Evolutionary conservation across 2,329 filamentous ascomycete genomes (phyloP).

Genomic region (Fusarium sublunatum): DNA sequence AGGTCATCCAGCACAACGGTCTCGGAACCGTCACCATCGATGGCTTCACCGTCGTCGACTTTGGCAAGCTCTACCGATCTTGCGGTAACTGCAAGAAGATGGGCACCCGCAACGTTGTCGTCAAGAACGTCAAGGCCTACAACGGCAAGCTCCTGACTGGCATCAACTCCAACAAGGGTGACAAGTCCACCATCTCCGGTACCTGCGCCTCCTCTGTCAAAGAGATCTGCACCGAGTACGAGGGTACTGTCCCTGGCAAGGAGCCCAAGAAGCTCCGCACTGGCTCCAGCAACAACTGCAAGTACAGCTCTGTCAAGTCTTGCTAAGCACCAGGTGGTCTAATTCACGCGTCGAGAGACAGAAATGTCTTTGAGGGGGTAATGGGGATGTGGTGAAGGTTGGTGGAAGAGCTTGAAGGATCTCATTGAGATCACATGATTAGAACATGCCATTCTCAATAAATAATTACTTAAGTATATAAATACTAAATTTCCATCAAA

Average conservation of each 20-base stretch:
- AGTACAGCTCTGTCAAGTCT: constrained; percentile 38
- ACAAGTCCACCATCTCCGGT: constrained; percentile 33
- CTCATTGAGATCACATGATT: too few species aligned
- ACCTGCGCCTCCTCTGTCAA: constrained; percentile 39
- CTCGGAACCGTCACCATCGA: constrained; percentile 42
- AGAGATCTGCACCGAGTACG: constrained; percentile 41
- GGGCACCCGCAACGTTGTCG: constrained; percentile 41
- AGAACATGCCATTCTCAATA: too few species aligned
- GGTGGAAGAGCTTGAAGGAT: too few species aligned
- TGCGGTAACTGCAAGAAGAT: constrained; percentile 46
- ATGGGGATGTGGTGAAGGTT: too few species aligned
- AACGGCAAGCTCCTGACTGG: constrained; percentile 43
- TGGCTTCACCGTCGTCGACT: constrained; percentile 42
- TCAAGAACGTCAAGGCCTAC: constrained; percentile 42
- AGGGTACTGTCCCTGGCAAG: constrained; percentile 41
- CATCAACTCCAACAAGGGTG: constrained; percentile 45
- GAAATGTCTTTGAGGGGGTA: not conserved
- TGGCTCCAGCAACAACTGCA: constrained; percentile 39
- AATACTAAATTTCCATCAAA: too few species aligned
- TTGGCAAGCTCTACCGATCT: constrained; percentile 44
- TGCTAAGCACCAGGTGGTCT: constrained; percentile 27
- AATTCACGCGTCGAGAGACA: not conserved
- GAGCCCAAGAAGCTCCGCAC: constrained; percentile 43
- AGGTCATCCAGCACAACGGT: constrained; percentile 45
- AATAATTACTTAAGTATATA: too few species aligned